Percentiles rank a stretch among this genome's conserved stretches.
These are phyloP conservation scores for Pyrenophora tritici-repentis DNA, from an alignment of 2,329 filamentous ascomycete species.

Conservation along the genomic window DNA sequence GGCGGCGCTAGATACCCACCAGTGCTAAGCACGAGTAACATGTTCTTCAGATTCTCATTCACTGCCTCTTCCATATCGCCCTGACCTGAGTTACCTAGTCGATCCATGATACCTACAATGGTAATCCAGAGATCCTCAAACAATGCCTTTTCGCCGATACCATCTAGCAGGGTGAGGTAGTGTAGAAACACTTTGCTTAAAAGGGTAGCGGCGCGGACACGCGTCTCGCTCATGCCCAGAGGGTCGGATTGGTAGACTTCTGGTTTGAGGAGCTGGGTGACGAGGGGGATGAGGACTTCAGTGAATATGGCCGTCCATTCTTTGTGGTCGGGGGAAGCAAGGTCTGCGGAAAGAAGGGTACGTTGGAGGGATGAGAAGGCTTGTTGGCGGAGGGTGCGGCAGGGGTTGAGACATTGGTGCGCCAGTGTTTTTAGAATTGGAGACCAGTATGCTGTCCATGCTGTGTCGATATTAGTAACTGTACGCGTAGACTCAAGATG, in stretches of 20 bases:
- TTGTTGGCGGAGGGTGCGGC: constrained; percentile 86
- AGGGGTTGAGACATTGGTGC: constrained; percentile 90
- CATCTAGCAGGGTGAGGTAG: constrained; percentile 82
- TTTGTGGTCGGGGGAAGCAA: constrained; percentile 81
- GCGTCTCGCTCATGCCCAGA: constrained; percentile 91
- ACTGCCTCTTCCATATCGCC: constrained; percentile 93
- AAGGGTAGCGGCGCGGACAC: constrained; percentile 87
- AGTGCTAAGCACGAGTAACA: constrained; percentile 91
- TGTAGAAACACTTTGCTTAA: constrained; percentile 95
- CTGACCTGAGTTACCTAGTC: constrained; percentile 93
- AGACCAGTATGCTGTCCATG: constrained; percentile 97
- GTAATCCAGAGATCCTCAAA: constrained; percentile 82
- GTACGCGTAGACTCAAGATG: background rate
- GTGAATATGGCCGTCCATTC: constrained; percentile 96
- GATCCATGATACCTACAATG: constrained; percentile 92
- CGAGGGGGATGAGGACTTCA: constrained; percentile 90
- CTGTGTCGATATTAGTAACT: constrained; percentile 50
- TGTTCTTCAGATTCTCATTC: constrained; percentile 93
- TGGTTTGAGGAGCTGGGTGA: constrained; percentile 84
- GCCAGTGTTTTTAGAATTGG: constrained; percentile 90
- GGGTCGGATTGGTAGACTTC: constrained; percentile 93
- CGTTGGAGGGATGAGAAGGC: constrained; percentile 86
- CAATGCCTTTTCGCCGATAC: constrained; percentile 67
- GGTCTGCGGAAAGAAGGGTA: constrained; percentile 79
- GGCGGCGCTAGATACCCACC: constrained; percentile 82